Evolutionary conservation across 176 grass and related monocot genomes (phyloP).

Genomic region (Eragrostis nindensis): DNA sequence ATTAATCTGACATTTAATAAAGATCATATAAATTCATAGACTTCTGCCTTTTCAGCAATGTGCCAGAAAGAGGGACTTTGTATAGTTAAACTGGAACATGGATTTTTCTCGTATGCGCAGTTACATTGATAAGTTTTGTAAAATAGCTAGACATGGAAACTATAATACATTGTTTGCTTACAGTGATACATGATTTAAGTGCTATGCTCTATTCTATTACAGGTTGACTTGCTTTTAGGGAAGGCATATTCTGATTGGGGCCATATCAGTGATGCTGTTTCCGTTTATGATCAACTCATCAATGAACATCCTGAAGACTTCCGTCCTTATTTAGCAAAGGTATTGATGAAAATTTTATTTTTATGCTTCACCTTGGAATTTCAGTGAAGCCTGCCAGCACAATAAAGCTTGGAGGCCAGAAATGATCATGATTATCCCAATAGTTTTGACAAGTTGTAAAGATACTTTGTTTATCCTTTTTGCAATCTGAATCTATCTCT

Average conservation of each 20-base stretch:
- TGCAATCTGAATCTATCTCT: background rate
- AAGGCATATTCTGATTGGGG: slow-evolving; percentile 95
- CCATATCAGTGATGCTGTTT: slow-evolving; percentile 80
- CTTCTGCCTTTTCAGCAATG: background rate
- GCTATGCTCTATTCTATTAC: slow-evolving; percentile 26
- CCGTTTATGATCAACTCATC: slow-evolving; percentile 93
- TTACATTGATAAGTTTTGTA: background rate
- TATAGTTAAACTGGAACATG: background rate
- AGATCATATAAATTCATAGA: background rate
- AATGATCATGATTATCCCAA: slow-evolving; percentile 9
- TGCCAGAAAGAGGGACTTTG: background rate
- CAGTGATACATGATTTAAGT: background rate
- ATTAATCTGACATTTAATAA: background rate
- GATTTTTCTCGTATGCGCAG: background rate
- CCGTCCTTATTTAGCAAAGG: slow-evolving; percentile 92
- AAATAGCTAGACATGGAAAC: background rate
- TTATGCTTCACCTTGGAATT: background rate
- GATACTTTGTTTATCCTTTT: background rate
- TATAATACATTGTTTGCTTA: slow-evolving; percentile 17
- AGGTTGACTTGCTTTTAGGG: slow-evolving; percentile 92
- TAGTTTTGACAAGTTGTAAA: slow-evolving; percentile 16
- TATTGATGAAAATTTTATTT: slow-evolving; percentile 33
- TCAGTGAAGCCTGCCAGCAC: slow-evolving; percentile 13
- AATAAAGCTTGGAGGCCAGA: background rate
- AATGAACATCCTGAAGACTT: slow-evolving; percentile 87